A percentile compares a stretch with the other conserved stretches of the same genome.
Evolutionary conservation across 352 stramenopile species (phyloP).

Genomic region (Discostella stelligera): DNA sequence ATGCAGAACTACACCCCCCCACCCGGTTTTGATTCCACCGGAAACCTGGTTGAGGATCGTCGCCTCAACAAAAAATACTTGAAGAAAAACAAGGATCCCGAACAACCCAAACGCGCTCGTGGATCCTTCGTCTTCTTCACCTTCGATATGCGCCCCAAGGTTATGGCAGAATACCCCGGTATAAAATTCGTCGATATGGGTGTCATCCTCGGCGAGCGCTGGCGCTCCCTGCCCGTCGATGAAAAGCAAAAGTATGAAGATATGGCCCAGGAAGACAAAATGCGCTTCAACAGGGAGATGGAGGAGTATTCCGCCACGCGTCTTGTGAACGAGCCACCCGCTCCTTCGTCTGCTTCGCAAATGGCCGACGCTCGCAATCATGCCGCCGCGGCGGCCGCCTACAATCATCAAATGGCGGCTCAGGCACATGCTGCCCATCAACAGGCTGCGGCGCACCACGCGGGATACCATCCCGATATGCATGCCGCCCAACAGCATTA

Average conservation of each 20-base stretch:
- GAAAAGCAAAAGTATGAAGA: slow-evolving; percentile 82
- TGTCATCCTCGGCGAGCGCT: slow-evolving; percentile 77
- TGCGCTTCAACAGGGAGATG: slow-evolving; percentile 81
- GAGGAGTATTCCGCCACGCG: slow-evolving; percentile 68
- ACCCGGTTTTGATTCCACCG: slow-evolving; percentile 67
- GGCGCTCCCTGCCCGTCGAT: slow-evolving; percentile 71
- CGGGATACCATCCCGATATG: slow-evolving; percentile 17
- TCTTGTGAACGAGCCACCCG: slow-evolving; percentile 14
- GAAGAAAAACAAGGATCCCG: slow-evolving; percentile 88
- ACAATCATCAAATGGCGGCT: slow-evolving; percentile 15
- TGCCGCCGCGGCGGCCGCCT: slow-evolving; percentile 9
- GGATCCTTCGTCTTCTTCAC: slow-evolving; percentile 86
- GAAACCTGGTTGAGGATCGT: slow-evolving; percentile 74
- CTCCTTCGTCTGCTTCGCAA: neutral
- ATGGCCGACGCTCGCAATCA: neutral
- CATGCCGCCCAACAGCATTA: slow-evolving; percentile 14
- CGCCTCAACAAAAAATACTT: slow-evolving; percentile 50
- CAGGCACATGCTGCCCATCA: neutral
- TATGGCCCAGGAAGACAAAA: slow-evolving; percentile 78
- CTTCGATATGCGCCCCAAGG: slow-evolving; percentile 74
- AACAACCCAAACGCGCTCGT: slow-evolving; percentile 90
- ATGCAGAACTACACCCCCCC: slow-evolving; percentile 88
- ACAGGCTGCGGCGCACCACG: slow-evolving; percentile 1
- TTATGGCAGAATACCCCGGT: slow-evolving; percentile 69
- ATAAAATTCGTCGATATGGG: slow-evolving; percentile 82